These are phyloP conservation scores for Cynanchum wilfordii DNA, from an alignment of 257 asterid genomes.

Conservation along the genomic window DNA sequence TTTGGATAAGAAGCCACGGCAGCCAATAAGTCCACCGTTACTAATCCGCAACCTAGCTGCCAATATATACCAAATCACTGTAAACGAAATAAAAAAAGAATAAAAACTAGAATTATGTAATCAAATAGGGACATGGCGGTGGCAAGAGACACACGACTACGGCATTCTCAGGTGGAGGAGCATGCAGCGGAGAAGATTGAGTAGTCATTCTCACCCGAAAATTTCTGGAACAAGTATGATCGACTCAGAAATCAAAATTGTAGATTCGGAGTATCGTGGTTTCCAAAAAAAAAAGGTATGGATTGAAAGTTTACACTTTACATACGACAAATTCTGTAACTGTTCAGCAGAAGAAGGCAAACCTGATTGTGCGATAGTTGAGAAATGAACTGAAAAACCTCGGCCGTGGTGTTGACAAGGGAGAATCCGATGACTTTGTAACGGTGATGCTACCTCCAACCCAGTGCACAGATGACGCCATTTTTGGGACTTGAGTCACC, in stretches of 20 bases:
- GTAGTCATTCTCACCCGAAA: slow-evolving; percentile 23
- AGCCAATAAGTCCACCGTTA: slow-evolving; percentile 63
- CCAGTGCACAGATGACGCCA: slow-evolving; percentile 20
- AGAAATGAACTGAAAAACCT: not conserved
- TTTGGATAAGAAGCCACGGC: slow-evolving; percentile 89
- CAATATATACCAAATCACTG: not conserved
- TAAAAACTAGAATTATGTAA: not conserved
- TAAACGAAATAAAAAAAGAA: not conserved
- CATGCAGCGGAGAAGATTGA: slow-evolving; percentile 30
- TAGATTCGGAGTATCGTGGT: not conserved
- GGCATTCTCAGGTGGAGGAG: slow-evolving; percentile 56
- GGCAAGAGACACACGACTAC: slow-evolving; percentile 38
- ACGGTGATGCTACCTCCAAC: not conserved
- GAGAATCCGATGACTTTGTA: not conserved
- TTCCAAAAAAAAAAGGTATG: not conserved
- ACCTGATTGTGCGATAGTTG: slow-evolving; percentile 9
- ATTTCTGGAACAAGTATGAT: slow-evolving; percentile 17
- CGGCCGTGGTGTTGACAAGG: not conserved
- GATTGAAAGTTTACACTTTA: not conserved
- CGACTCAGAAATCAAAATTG: not conserved
- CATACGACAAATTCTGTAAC: not conserved
- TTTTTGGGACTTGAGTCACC: not conserved
- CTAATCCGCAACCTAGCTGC: slow-evolving; percentile 80
- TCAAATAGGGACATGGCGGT: not conserved
- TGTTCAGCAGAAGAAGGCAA: too few relatives aligned